phyloP scores from a whole-genome alignment of 352 stramenopile genomes.

The Phytophthora hibernalis region DNA sequence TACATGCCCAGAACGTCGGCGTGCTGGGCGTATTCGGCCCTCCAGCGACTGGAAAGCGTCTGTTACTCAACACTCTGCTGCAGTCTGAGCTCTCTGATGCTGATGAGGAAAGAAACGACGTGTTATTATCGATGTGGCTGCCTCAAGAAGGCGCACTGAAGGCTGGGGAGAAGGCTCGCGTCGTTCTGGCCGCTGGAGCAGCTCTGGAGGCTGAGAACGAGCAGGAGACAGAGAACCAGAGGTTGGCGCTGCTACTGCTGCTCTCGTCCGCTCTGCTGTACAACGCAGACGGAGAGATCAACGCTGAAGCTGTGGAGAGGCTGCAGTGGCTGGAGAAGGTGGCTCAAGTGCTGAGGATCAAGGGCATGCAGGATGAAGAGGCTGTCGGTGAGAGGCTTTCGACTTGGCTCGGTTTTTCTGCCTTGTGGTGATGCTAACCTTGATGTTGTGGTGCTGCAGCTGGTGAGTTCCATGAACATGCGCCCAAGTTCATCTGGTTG shows the following conservation, averaged over 20 bases:
- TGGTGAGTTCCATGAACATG: constrained; percentile 54
- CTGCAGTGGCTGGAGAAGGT: constrained; percentile 61
- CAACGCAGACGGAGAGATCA: constrained; percentile 65
- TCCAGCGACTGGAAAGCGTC: constrained; percentile 43
- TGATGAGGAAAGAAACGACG: constrained; percentile 10
- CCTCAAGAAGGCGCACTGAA: neutral
- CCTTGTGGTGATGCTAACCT: constrained; percentile 11
- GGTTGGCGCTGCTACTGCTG: constrained; percentile 55
- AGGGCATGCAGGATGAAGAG: constrained; percentile 65
- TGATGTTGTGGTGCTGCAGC: constrained; percentile 14
- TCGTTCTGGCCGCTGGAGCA: constrained; percentile 38
- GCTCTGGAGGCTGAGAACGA: constrained; percentile 12
- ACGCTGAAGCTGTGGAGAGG: constrained; percentile 45
- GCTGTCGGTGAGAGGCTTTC: constrained; percentile 43
- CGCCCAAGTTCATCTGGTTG: constrained; percentile 72
- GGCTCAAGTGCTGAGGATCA: constrained; percentile 50
- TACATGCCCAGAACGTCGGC: constrained; percentile 33
- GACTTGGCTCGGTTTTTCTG: neutral
- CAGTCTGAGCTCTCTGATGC: constrained; percentile 33
- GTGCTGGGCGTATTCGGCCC: constrained; percentile 57
- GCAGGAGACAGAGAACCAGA: constrained; percentile 25
- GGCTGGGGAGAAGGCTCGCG: constrained; percentile 8
- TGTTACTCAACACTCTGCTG: constrained; percentile 61
- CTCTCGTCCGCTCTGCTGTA: constrained; percentile 69
- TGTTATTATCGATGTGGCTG: constrained; percentile 64